Conservation (phyloP, 345 rosid genomes). For the Nasturtium officinale region DNA sequence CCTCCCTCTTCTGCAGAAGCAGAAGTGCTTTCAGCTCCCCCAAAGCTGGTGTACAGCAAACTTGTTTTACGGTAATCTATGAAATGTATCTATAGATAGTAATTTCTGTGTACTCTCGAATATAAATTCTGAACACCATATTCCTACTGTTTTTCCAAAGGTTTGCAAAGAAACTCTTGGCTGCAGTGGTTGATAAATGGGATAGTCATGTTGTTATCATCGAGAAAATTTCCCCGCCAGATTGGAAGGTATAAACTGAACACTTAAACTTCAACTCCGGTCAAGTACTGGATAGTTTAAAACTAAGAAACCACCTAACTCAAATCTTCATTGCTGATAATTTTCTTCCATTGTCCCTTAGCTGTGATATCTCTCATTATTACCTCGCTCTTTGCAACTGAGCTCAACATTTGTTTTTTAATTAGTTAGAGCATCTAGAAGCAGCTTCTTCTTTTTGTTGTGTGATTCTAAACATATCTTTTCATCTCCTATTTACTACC, state of each 20-base stretch:
- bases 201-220: constrained; percentile 71
- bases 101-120: constrained; percentile 13
- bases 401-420: constrained; percentile 15
- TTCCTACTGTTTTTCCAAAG: constrained; percentile 48
- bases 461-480: background rate
- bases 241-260: constrained; percentile 75
- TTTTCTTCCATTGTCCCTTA: background rate
- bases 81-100: background rate
- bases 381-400: background rate
- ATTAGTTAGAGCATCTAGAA: constrained; percentile 18
- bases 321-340: constrained; percentile 6
- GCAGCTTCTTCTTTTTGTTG: constrained; percentile 1
- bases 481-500: background rate
- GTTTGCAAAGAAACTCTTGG: constrained; percentile 91
- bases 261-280: background rate
- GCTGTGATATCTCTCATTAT: constrained; percentile 7
- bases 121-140: background rate
- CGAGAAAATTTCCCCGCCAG: constrained; percentile 71
- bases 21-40: constrained; percentile 97
- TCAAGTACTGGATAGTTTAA: constrained; percentile 1
- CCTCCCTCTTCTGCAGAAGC: constrained; percentile 59
- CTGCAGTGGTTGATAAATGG: constrained; percentile 84
- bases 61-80: constrained; percentile 72
- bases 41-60: constrained; percentile 95
- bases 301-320: background rate